Conservation (phyloP, 2,329 filamentous ascomycete genomes). For the Colletotrichum spaethianum region DNA sequence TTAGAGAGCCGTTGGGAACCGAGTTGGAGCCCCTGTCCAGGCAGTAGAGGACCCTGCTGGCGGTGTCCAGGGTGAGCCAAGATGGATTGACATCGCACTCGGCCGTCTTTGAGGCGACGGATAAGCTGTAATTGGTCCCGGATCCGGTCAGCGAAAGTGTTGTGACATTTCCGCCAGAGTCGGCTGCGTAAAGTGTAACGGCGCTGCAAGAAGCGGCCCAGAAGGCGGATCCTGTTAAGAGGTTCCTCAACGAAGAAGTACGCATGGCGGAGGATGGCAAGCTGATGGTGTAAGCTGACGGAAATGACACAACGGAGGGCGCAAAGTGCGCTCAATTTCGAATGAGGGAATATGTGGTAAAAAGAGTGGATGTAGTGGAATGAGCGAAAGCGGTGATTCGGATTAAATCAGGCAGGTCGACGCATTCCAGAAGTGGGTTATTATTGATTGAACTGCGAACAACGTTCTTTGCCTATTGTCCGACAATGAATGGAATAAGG, state of each 20-base stretch:
- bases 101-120: slow-evolving; percentile 37
- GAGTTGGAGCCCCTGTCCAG: slow-evolving; percentile 36
- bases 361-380: slow-evolving; percentile 21
- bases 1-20: slow-evolving; percentile 35
- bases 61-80: slow-evolving; percentile 40
- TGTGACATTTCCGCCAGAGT: slow-evolving; percentile 43
- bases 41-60: slow-evolving; percentile 40
- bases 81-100: slow-evolving; percentile 41
- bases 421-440: background rate
- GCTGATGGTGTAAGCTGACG: background rate
- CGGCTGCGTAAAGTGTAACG: slow-evolving; percentile 41
- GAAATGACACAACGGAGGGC: background rate
- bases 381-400: slow-evolving; percentile 15
- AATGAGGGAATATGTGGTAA: slow-evolving; percentile 2
- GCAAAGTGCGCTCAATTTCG: slow-evolving; percentile 8
- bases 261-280: slow-evolving; percentile 28
- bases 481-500: slow-evolving; percentile 21
- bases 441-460: slow-evolving; percentile 8
- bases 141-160: slow-evolving; percentile 39
- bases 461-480: background rate
- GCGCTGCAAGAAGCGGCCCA: slow-evolving; percentile 34
- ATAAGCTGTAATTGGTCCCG: slow-evolving; percentile 36
- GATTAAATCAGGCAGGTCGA: slow-evolving; percentile 22
- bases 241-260: slow-evolving; percentile 17
- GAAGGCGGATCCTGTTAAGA: slow-evolving; percentile 31